A percentile compares a stretch with the other conserved stretches of the same genome.
Conservation (phyloP, 768 basidiomycete species). For the Tricholoma sp. region DNA sequence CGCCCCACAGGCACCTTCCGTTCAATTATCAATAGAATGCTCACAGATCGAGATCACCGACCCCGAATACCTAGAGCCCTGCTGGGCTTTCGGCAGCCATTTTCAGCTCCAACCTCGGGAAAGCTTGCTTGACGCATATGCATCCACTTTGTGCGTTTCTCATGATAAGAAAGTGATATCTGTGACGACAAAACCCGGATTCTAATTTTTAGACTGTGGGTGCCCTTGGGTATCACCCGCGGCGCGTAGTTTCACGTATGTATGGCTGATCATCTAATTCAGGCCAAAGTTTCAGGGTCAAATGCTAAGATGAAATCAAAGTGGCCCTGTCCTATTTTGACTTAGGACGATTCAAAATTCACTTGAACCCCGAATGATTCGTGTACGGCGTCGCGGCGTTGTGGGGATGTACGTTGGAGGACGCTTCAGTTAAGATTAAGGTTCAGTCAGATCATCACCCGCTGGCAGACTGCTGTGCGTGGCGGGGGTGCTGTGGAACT, state of each 20-base stretch:
- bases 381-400: background rate
- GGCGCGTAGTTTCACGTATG: background rate
- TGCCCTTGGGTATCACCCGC: background rate
- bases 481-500: background rate
- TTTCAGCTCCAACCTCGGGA: background rate
- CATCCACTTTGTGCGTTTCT: background rate
- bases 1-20: background rate
- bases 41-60: too few species aligned
- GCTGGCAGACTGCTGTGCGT: background rate
- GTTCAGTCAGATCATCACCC: background rate
- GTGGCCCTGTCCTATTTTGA: background rate
- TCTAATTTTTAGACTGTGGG: background rate
- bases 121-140: background rate
- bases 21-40: background rate
- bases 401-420: background rate
- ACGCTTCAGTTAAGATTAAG: constrained; percentile 1
- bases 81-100: too few species aligned
- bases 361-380: background rate
- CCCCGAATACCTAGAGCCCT: too few species aligned
- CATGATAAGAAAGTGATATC: background rate
- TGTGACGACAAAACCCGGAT: background rate
- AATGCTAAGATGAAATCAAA: background rate
- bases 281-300: background rate
- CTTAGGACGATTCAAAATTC: background rate
- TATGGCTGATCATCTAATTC: background rate